A percentile compares a stretch with the other conserved stretches of the same genome.
These are phyloP conservation scores for Puccinia hordei DNA, from an alignment of 1,284 basidiomycete genomes.

Conservation along the genomic window DNA sequence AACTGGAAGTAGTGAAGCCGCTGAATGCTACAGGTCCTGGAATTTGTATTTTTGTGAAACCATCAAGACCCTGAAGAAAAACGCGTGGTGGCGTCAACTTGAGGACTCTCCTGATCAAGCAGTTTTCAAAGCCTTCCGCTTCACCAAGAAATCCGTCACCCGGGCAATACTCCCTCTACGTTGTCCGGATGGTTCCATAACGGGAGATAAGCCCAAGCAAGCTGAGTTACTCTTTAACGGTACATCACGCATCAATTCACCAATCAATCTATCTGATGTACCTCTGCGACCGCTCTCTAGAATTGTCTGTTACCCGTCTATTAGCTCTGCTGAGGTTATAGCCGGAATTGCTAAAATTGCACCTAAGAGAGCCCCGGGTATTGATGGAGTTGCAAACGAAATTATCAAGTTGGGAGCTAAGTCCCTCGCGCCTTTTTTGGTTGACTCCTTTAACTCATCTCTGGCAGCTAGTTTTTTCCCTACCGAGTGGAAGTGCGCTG, in stretches of 20 bases:
- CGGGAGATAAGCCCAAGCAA: neutral
- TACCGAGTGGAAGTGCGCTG: too few relatives aligned
- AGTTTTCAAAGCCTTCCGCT: too few relatives aligned
- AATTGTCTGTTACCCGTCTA: neutral
- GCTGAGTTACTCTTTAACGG: constrained; percentile 9
- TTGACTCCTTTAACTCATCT: neutral
- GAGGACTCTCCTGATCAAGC: too few relatives aligned
- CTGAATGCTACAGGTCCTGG: too few relatives aligned
- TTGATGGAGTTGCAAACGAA: constrained; percentile 7
- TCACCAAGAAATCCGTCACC: too few relatives aligned
- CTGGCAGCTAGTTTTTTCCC: neutral
- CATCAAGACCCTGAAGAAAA: neutral
- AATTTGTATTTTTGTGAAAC: neutral
- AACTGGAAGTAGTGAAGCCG: neutral
- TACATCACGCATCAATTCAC: neutral
- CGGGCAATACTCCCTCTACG: too few relatives aligned
- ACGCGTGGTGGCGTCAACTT: too few relatives aligned
- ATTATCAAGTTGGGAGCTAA: too few relatives aligned
- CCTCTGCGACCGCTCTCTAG: too few relatives aligned
- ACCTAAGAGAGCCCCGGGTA: constrained; percentile 8
- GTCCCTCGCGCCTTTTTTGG: neutral
- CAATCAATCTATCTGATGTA: neutral
- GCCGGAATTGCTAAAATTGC: neutral
- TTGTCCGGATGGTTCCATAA: neutral
- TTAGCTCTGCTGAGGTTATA: neutral